Evolutionary conservation across 2,329 filamentous ascomycete species (phyloP), one percentile per base, ranked within the genome.

Genomic region (Hypomyces rosellus): DNA sequence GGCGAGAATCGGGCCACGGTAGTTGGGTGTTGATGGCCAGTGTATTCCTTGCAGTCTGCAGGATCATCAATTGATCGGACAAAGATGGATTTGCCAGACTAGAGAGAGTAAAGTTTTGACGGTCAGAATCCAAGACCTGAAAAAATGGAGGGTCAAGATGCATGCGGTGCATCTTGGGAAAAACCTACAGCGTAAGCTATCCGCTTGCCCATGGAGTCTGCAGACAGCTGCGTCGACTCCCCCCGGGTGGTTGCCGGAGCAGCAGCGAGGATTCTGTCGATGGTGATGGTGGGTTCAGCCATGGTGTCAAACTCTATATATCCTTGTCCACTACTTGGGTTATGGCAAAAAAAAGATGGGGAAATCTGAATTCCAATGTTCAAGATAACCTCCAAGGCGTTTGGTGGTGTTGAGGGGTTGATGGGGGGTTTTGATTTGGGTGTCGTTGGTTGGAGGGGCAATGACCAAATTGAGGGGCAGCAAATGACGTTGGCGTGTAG

Each of bases 21-120:
- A 1, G 93, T 96, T 55, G 85, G 79, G 42, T 88, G 79, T 43
- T 89, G 96, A 74, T 99, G 93, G 61, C 87, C 85, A 13, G 86
- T 95, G 72, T 97, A 99, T 70, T 99, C 91, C 65, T 87, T 90
- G 68, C 85, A 85, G 56, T 86, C 71, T 57, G 88, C 79, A 47
- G 92, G 92, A 66, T 93, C 75, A 73, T 99, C 92, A 73, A 99
- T 96, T 55, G 85, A 91, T 60, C 93, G 89, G 44, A 99, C 78
- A 72, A 96, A 97, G 71, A 99, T 85, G 55, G 92, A 97, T 76
- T 97, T 97, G 64, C 89, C 91, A 48, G 90, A 92, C 89, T 95
- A 34, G 13, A 15, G 11, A 15, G 45, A 22, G 9, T 25, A 37
- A 5, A 42, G 25, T 14, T 34, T 44, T 60, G 12, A 46, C 12